A percentile compares a stretch with the other conserved stretches of the same genome.
Conservation (phyloP, 805 yeast genomes). For the Yarrowia phangngaensis region DNA sequence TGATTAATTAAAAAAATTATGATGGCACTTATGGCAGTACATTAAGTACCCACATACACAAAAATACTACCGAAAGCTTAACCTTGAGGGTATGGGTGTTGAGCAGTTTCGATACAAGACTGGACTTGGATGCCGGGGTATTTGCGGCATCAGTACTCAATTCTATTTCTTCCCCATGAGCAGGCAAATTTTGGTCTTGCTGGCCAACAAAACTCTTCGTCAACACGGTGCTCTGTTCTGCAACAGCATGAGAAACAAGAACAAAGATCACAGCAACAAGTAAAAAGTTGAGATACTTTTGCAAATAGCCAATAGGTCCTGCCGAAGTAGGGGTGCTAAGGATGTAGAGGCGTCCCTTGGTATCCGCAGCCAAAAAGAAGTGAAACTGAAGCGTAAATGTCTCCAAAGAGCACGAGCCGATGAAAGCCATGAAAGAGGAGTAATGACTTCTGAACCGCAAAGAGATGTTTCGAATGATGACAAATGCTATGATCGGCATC, state of each 20-base stretch:
- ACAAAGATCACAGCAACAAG: slow-evolving; percentile 4
- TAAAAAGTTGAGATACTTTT: slow-evolving; percentile 5
- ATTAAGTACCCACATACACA: slow-evolving; percentile 11
- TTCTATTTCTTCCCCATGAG: background rate
- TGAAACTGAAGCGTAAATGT: slow-evolving; percentile 34
- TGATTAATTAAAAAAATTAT: no score
- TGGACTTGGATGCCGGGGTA: slow-evolving; percentile 3
- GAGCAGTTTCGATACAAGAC: slow-evolving; percentile 1
- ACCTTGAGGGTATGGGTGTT: slow-evolving; percentile 7
- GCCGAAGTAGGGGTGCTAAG: slow-evolving; percentile 8
- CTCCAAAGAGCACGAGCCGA: slow-evolving; percentile 33
- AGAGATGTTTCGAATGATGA: slow-evolving; percentile 11
- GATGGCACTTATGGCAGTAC: slow-evolving; percentile 2
- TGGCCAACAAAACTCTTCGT: slow-evolving; percentile 7
- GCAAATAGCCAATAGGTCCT: background rate
- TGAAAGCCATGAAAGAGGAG: slow-evolving; percentile 32
- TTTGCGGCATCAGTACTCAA: slow-evolving; percentile 11
- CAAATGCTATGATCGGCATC: slow-evolving; percentile 14
- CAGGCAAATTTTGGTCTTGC: slow-evolving; percentile 18
- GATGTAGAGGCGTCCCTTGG: slow-evolving; percentile 30
- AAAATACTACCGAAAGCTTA: slow-evolving; percentile 3
- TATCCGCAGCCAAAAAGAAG: slow-evolving; percentile 35
- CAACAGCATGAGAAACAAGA: slow-evolving; percentile 7
- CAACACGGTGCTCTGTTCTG: slow-evolving; percentile 6
- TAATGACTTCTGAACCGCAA: slow-evolving; percentile 29